A percentile compares a stretch with the other conserved stretches of the same genome.
Conservation (phyloP, 257 asterid genomes). For the Mitragyna speciosa region DNA sequence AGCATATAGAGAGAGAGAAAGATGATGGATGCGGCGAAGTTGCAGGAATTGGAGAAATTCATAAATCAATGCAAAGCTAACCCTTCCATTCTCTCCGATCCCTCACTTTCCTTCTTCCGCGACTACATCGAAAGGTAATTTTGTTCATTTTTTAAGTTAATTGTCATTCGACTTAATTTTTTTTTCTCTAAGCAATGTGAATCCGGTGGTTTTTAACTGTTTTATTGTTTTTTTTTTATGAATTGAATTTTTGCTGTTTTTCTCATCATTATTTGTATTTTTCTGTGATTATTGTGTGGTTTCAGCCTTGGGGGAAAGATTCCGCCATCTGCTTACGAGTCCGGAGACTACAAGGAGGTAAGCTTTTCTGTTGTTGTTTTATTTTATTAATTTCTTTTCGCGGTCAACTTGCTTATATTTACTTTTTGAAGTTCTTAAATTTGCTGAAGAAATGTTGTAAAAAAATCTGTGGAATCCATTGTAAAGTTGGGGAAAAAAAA, state of each 20-base stretch:
- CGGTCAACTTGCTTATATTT: no score
- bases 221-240: background rate
- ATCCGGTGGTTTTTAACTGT: background rate
- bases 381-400: background rate
- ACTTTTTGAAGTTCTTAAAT: background rate
- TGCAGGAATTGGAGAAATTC: constrained; percentile 61
- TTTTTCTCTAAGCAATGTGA: no score
- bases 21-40: constrained; percentile 61
- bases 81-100: constrained; percentile 70
- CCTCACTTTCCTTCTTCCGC: constrained; percentile 75
- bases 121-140: constrained; percentile 72
- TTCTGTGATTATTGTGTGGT: constrained; percentile 1
- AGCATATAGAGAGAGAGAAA: background rate
- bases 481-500: no score
- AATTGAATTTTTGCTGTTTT: background rate
- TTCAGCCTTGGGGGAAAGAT: constrained; percentile 85
- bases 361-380: background rate
- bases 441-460: background rate
- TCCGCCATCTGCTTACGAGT: constrained; percentile 42
- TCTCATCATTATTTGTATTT: background rate
- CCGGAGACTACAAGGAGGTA: constrained; percentile 52
- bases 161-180: no score
- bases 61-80: constrained; percentile 58
- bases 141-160: no score
- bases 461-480: no score